These are phyloP conservation scores for Syncephalastrum racemosum DNA, from an alignment of 371 early-diverging fungal genomes.

Conservation along the genomic window DNA sequence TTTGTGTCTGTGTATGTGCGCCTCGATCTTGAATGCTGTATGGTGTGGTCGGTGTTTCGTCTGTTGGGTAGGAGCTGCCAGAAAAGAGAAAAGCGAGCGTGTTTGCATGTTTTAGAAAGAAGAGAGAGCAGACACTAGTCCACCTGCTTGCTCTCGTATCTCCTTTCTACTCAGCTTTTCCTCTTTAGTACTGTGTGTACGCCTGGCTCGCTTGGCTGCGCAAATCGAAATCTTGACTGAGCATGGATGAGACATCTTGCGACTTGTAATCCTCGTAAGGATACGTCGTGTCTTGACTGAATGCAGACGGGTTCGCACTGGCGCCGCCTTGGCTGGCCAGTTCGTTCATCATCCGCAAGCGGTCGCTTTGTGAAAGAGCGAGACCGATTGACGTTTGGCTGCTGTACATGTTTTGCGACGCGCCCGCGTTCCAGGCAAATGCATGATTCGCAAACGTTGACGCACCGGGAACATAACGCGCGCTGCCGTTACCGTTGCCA, in stretches of 20 bases:
- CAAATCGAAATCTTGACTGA: slow-evolving; percentile 53
- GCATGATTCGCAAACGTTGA: slow-evolving; percentile 44
- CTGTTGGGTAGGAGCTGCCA: not conserved
- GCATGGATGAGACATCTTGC: slow-evolving; percentile 53
- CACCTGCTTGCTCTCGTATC: too few relatives aligned
- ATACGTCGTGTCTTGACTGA: slow-evolving; percentile 59
- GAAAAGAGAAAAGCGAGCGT: too few relatives aligned
- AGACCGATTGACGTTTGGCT: slow-evolving; percentile 55
- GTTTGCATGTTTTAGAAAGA: too few relatives aligned
- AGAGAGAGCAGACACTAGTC: too few relatives aligned
- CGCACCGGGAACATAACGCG: slow-evolving; percentile 40
- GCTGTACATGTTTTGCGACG: slow-evolving; percentile 46
- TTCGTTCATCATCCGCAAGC: slow-evolving; percentile 60
- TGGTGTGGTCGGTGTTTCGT: not conserved
- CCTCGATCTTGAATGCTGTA: too few relatives aligned
- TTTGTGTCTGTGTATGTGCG: too few relatives aligned
- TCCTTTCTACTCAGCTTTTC: too few relatives aligned
- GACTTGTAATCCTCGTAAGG: slow-evolving; percentile 60
- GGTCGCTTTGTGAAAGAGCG: slow-evolving; percentile 67
- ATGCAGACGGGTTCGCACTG: slow-evolving; percentile 15
- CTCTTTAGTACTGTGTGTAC: slow-evolving; percentile 41
- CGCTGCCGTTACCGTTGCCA: slow-evolving; percentile 12
- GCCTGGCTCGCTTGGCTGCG: slow-evolving; percentile 52
- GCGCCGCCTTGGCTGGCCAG: slow-evolving; percentile 36
- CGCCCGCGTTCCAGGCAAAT: slow-evolving; percentile 33